phyloP scores from a whole-genome alignment of 176 grass and related monocot genomes.

The Saccharum officinarum region DNA sequence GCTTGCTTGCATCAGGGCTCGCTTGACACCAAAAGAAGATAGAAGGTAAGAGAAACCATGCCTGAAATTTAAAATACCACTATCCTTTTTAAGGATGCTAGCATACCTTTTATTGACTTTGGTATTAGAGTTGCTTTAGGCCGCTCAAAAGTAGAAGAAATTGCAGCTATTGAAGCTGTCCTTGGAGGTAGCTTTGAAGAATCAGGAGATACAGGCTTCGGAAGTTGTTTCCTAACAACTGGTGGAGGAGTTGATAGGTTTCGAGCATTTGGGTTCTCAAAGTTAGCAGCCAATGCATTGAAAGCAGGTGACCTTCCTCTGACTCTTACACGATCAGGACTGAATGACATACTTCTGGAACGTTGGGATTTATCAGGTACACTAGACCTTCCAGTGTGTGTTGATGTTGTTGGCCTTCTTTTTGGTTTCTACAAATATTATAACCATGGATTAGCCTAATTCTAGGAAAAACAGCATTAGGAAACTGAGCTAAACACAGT shows the following conservation, averaged over 20 bases:
- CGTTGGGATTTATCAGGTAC: conserved; percentile 91
- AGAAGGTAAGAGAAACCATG: conserved; percentile 41
- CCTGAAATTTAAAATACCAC: neutral
- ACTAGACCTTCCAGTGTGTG: conserved; percentile 75
- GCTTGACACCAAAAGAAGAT: conserved; percentile 53
- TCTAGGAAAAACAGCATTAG: conserved; percentile 1
- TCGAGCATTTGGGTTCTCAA: conserved; percentile 81
- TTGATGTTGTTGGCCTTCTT: conserved; percentile 67
- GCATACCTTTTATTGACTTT: conserved; percentile 91
- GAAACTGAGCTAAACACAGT: neutral
- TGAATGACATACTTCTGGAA: conserved; percentile 97
- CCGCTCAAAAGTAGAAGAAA: conserved; percentile 84
- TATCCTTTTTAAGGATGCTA: conserved; percentile 24
- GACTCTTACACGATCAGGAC: conserved; percentile 88
- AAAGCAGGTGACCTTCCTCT: conserved; percentile 96
- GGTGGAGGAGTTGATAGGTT: conserved; percentile 98
- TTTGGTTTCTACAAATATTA: conserved; percentile 77
- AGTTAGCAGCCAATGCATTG: conserved; percentile 94
- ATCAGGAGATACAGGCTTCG: conserved; percentile 60
- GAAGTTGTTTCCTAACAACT: conserved; percentile 60
- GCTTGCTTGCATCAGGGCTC: conserved; percentile 62
- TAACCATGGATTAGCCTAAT: conserved; percentile 37
- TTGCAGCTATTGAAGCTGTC: conserved; percentile 55
- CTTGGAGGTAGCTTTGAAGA: conserved; percentile 61
- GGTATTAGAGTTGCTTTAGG: conserved; percentile 88